Percentiles rank a stretch among this genome's conserved stretches.
Evolutionary conservation across 192 early-diverging fungal species (phyloP).

Genomic region (Paraglomus brasilianum): DNA sequence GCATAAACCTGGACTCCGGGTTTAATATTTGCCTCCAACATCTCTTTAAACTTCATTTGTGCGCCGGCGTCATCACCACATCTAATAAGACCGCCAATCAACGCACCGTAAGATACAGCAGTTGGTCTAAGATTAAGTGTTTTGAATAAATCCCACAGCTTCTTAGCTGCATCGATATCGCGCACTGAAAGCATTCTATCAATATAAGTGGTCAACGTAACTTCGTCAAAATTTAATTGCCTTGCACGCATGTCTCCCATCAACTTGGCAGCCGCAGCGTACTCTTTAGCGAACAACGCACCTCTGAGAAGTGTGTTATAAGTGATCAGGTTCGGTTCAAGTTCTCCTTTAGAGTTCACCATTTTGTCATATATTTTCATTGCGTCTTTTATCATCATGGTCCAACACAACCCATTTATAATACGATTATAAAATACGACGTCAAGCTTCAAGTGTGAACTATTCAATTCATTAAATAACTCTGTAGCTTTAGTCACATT

Average conservation of each 20-base stretch:
- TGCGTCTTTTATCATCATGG: not conserved
- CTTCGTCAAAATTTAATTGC: not conserved
- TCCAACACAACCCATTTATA: slow-evolving; percentile 22
- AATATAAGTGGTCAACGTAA: slow-evolving; percentile 5
- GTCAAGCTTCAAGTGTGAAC: not conserved
- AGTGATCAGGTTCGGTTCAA: slow-evolving; percentile 18
- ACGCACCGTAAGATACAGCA: slow-evolving; percentile 5
- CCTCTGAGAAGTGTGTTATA: slow-evolving; percentile 21
- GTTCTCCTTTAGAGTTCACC: not conserved
- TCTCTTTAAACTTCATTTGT: slow-evolving; percentile 22
- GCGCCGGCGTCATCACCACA: slow-evolving; percentile 12
- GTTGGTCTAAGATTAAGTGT: not conserved
- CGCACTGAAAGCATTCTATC: not conserved
- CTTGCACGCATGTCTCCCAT: slow-evolving; percentile 18
- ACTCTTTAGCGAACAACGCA: slow-evolving; percentile 1
- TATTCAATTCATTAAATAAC: slow-evolving; percentile 19
- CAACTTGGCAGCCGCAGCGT: not conserved
- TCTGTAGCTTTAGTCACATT: not conserved
- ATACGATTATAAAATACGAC: slow-evolving; percentile 23
- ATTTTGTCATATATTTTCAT: slow-evolving; percentile 8
- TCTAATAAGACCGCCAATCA: slow-evolving; percentile 16
- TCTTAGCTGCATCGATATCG: slow-evolving; percentile 1
- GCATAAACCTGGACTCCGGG: too few species aligned
- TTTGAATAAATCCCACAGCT: slow-evolving; percentile 1
- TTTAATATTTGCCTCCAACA: not conserved